phyloP scores from a whole-genome alignment of 371 early-diverging fungal species.

The Umbelopsis sp. region DNA sequence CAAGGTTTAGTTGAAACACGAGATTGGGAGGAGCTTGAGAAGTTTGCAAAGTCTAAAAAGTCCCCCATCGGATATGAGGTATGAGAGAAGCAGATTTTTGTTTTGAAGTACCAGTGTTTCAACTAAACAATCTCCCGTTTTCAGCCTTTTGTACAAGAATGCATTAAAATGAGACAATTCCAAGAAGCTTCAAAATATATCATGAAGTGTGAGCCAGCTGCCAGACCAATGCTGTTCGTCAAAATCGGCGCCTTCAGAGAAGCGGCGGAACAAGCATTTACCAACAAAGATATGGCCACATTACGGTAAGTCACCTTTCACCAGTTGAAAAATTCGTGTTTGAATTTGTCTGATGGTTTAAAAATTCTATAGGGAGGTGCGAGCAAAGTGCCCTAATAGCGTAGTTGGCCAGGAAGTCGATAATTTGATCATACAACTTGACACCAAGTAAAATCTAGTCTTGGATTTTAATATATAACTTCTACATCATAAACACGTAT shows the following conservation, averaged over 20 bases:
- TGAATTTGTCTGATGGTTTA: not conserved
- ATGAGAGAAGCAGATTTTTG: conserved; percentile 15
- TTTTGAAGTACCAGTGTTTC: not conserved
- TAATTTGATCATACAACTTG: conserved; percentile 53
- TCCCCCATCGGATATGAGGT: conserved; percentile 84
- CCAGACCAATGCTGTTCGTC: conserved; percentile 71
- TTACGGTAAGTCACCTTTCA: conserved; percentile 52
- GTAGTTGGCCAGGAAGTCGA: conserved; percentile 58
- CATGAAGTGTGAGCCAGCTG: conserved; percentile 68
- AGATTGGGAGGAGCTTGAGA: conserved; percentile 90
- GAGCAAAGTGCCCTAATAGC: conserved; percentile 56
- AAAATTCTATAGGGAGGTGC: conserved; percentile 44
- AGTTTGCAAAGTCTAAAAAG: conserved; percentile 76
- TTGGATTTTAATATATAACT: no score
- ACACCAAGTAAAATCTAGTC: conserved; percentile 36
- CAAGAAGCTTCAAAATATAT: conserved; percentile 84
- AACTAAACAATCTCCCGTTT: not conserved
- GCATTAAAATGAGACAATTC: conserved; percentile 75
- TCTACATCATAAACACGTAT: no score
- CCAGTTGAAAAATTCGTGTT: not conserved
- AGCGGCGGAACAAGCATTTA: conserved; percentile 77
- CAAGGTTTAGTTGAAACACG: conserved; percentile 81
- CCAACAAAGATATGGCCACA: conserved; percentile 67
- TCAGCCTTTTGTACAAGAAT: conserved; percentile 86
- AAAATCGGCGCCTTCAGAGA: conserved; percentile 79